Evolutionary conservation across 306 rosid species (phyloP).

Genomic region (Pueraria montana): DNA sequence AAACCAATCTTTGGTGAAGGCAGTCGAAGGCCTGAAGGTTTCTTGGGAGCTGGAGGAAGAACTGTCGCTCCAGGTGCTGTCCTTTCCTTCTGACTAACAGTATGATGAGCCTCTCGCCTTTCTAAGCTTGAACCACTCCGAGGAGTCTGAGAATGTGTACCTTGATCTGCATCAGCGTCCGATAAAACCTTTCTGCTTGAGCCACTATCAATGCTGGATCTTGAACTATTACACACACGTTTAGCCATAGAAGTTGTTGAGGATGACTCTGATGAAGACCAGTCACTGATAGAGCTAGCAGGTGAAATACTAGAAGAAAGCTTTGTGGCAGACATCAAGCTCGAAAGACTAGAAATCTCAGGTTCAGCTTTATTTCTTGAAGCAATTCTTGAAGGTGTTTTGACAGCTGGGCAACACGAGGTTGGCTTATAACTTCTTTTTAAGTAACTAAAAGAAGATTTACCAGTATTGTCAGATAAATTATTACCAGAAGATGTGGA

Average conservation of each 20-base stretch:
- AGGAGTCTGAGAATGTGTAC: constrained; percentile 50
- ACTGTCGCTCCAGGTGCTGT: constrained; percentile 49
- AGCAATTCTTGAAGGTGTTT: constrained; percentile 63
- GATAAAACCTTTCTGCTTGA: constrained; percentile 60
- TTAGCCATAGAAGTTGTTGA: constrained; percentile 67
- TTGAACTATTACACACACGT: constrained; percentile 62
- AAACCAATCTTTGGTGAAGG: constrained; percentile 96
- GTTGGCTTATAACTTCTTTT: constrained; percentile 59
- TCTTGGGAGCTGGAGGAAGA: constrained; percentile 60
- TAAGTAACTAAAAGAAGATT: constrained; percentile 57
- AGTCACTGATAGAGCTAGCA: constrained; percentile 87
- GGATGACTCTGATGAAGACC: constrained; percentile 84
- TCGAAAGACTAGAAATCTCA: constrained; percentile 59
- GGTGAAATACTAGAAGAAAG: constrained; percentile 78
- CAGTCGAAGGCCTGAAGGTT: constrained; percentile 85
- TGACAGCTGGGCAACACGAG: constrained; percentile 58
- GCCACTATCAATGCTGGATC: constrained; percentile 68
- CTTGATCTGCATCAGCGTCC: constrained; percentile 57
- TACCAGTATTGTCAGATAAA: constrained; percentile 58
- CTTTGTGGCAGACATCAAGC: constrained; percentile 61
- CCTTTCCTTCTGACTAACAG: constrained; percentile 51
- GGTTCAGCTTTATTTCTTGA: constrained; percentile 54
- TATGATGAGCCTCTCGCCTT: constrained; percentile 55
- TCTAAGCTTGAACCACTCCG: constrained; percentile 45
- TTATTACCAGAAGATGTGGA: constrained; percentile 57